Conservation (phyloP, 345 rosid genomes). For the Raphanus sativus region DNA sequence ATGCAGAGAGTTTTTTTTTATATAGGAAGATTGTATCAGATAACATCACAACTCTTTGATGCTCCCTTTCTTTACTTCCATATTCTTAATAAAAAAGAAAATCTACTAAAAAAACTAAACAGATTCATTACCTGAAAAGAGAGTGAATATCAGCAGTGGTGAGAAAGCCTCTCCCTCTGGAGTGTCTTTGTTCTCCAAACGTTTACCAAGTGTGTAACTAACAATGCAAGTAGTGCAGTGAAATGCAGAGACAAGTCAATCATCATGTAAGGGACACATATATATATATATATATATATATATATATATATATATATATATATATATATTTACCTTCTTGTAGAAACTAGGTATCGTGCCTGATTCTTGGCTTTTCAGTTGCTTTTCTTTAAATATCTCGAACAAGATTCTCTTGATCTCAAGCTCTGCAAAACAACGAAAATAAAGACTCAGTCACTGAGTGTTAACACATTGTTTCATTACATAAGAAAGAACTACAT, state of each 20-base stretch:
- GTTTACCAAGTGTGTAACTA: background rate
- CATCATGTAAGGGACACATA: background rate
- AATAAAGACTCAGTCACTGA: background rate
- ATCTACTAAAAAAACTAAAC: background rate
- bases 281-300: too few species aligned
- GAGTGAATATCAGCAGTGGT: conserved; percentile 96
- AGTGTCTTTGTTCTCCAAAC: conserved; percentile 84
- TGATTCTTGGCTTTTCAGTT: conserved; percentile 83
- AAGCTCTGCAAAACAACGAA: conserved; percentile 57
- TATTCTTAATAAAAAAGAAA: background rate
- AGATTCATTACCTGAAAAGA: conserved; percentile 73
- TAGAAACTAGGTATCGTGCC: conserved; percentile 91
- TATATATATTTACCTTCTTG: conserved; percentile 50
- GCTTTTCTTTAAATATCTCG: conserved; percentile 95
- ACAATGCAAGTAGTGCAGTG: background rate
- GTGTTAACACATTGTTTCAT: background rate
- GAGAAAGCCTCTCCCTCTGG: conserved; percentile 92
- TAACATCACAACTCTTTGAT: conserved; percentile 72
- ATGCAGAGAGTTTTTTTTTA: conserved; percentile 46
- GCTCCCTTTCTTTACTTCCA: conserved; percentile 99
- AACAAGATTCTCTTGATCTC: conserved; percentile 97
- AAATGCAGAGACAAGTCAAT: background rate
- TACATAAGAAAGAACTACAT: background rate
- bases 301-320: too few species aligned
- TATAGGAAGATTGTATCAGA: conserved; percentile 98